Evolutionary conservation across 495 filamentous ascomycete genomes (phyloP).

Genomic region (Letharia columbiana): DNA sequence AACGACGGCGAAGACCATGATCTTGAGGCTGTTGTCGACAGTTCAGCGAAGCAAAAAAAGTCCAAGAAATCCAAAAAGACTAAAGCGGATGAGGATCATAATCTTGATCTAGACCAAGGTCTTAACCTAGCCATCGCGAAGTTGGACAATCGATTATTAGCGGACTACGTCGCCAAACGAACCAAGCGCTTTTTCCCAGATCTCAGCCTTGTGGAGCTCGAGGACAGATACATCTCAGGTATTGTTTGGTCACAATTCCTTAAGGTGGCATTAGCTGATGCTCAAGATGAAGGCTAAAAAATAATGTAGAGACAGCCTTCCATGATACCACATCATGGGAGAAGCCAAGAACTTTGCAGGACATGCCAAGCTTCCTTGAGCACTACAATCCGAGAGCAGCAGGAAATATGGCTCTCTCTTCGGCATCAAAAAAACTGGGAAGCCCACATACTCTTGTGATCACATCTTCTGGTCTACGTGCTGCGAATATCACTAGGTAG

Average conservation of each 20-base stretch:
- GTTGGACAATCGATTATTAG: slow-evolving; percentile 74
- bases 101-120: slow-evolving; percentile 52
- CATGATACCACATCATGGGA: slow-evolving; percentile 67
- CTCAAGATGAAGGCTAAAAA: slow-evolving; percentile 17
- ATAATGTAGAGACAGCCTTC: slow-evolving; percentile 44
- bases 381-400: slow-evolving; percentile 44
- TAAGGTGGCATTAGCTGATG: neutral
- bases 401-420: slow-evolving; percentile 40
- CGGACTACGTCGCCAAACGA: slow-evolving; percentile 76
- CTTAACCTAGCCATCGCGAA: slow-evolving; percentile 71
- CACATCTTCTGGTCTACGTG: slow-evolving; percentile 17
- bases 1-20: slow-evolving; percentile 1
- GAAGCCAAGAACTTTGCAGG: slow-evolving; percentile 51
- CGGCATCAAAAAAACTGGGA: slow-evolving; percentile 59
- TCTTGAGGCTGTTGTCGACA: slow-evolving; percentile 6
- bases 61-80: slow-evolving; percentile 40
- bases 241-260: slow-evolving; percentile 15
- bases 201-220: slow-evolving; percentile 71
- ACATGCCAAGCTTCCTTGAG: slow-evolving; percentile 72
- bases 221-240: slow-evolving; percentile 77
- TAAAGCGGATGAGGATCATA: slow-evolving; percentile 46
- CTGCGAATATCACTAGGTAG: slow-evolving; percentile 19
- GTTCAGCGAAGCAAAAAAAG: slow-evolving; percentile 41
- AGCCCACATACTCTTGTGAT: slow-evolving; percentile 60
- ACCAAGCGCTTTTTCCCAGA: slow-evolving; percentile 68